Percentiles rank a stretch among this genome's conserved stretches.
Evolutionary conservation across 495 filamentous ascomycete species (phyloP).

Genomic region (Mytilinidion resinicola): DNA sequence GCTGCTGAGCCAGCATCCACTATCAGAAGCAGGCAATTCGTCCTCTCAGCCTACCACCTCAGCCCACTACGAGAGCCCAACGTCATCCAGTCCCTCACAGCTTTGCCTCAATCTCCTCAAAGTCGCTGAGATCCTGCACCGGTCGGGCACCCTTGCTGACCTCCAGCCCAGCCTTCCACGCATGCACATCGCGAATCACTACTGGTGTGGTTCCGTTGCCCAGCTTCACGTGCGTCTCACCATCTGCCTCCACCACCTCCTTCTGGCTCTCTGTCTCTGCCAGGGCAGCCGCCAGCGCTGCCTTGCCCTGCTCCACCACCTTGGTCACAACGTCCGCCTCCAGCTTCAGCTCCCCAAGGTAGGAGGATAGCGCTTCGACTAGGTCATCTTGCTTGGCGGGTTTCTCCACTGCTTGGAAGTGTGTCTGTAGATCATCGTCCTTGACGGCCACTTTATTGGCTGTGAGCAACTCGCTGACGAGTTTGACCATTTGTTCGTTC

Average conservation of each 20-base stretch:
- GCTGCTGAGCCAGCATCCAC: no score
- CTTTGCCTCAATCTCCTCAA: conserved; percentile 74
- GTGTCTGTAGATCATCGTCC: no score
- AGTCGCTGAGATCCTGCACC: conserved; percentile 69
- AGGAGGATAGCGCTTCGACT: conserved; percentile 45
- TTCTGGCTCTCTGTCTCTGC: conserved; percentile 36
- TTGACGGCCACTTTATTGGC: conserved; percentile 32
- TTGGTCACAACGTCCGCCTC: conserved; percentile 40
- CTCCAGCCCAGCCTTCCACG: conserved; percentile 66
- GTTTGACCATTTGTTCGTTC: conserved; percentile 47
- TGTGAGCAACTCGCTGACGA: conserved; percentile 48
- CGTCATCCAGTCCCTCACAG: conserved; percentile 42
- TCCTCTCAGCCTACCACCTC: no score
- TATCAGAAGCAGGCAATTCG: no score
- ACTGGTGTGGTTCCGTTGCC: conserved; percentile 32
- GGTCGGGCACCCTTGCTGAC: conserved; percentile 64
- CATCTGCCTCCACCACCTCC: conserved; percentile 41
- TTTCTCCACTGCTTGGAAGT: conserved; percentile 38
- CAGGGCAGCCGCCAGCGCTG: conserved; percentile 38
- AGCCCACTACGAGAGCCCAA: background rate
- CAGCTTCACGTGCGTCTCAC: conserved; percentile 15
- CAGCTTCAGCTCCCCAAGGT: conserved; percentile 40
- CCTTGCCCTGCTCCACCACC: conserved; percentile 43
- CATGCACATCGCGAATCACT: conserved; percentile 64
- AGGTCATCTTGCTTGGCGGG: conserved; percentile 38